Evolutionary conservation across 2,329 filamentous ascomycete species (phyloP).

Genomic region (Aspergillus phoenicis): DNA sequence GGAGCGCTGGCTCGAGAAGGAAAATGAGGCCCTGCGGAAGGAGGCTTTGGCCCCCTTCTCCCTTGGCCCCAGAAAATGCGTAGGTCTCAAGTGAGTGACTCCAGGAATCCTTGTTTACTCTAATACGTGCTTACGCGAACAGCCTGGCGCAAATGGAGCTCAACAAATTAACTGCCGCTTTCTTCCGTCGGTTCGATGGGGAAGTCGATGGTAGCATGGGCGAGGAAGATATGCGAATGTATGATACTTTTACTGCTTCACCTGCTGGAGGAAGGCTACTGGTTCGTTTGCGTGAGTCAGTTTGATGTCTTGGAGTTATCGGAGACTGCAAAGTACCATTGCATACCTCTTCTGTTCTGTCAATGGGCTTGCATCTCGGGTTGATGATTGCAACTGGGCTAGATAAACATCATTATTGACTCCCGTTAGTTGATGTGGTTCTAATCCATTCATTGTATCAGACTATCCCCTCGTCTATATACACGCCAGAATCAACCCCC

Average conservation of each 20-base stretch:
- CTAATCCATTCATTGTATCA: too few relatives aligned
- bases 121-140: neutral
- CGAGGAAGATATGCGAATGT: neutral
- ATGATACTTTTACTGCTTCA: neutral
- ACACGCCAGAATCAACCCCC: neutral
- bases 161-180: neutral
- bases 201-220: neutral
- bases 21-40: neutral
- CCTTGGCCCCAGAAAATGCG: neutral
- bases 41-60: neutral
- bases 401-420: too few relatives aligned
- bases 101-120: too few relatives aligned
- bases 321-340: too few relatives aligned
- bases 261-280: neutral
- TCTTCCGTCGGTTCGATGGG: neutral
- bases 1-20: neutral
- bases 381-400: too few relatives aligned
- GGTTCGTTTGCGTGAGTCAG: neutral
- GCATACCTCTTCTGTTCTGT: neutral
- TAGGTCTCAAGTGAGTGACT: neutral
- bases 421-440: too few relatives aligned
- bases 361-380: too few relatives aligned
- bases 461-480: neutral
- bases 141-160: constrained; percentile 2
- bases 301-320: neutral